Percentiles rank a stretch among this genome's conserved stretches.
phyloP scores from a whole-genome alignment of 2,329 filamentous ascomycete species.

The Monosporascus sp. region DNA sequence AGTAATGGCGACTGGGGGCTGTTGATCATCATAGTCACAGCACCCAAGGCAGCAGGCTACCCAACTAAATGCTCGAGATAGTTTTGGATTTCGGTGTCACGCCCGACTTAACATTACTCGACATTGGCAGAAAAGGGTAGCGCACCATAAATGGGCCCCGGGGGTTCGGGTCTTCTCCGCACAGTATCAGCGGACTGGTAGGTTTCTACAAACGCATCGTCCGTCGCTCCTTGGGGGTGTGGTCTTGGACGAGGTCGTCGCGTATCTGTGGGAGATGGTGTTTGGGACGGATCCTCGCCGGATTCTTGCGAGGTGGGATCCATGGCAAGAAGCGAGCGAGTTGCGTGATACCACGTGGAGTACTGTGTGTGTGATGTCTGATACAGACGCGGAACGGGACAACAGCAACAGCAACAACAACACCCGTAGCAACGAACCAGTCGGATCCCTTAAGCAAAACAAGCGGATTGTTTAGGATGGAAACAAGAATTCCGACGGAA shows the following conservation, averaged over 20 bases:
- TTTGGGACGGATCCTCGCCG: conserved; percentile 32
- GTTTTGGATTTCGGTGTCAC: conserved; percentile 6
- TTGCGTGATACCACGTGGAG: background rate
- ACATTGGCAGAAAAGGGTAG: conserved; percentile 7
- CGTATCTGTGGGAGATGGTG: conserved; percentile 45
- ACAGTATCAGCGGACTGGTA: conserved; percentile 57
- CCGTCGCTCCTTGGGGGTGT: conserved; percentile 28
- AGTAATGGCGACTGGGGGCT: background rate
- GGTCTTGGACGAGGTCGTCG: conserved; percentile 33
- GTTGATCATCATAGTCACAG: background rate
- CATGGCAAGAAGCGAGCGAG: conserved; percentile 30
- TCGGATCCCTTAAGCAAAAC: too few species aligned
- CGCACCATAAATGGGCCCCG: conserved; percentile 54
- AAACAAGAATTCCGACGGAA: too few species aligned
- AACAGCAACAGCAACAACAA: background rate
- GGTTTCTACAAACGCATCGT: conserved; percentile 47
- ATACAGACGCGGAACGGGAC: too few species aligned
- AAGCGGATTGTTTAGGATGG: too few species aligned
- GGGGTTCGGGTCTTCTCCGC: conserved; percentile 49
- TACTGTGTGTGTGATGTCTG: conserved; percentile 1
- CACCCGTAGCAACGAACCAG: background rate
- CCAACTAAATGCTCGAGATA: background rate
- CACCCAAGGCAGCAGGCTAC: background rate
- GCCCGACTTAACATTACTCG: background rate
- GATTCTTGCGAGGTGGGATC: conserved; percentile 37